Evolutionary conservation across 1,284 basidiomycete species (phyloP), one percentile per base, ranked within the genome.

Genomic region (Rhodotorula sp.): DNA sequence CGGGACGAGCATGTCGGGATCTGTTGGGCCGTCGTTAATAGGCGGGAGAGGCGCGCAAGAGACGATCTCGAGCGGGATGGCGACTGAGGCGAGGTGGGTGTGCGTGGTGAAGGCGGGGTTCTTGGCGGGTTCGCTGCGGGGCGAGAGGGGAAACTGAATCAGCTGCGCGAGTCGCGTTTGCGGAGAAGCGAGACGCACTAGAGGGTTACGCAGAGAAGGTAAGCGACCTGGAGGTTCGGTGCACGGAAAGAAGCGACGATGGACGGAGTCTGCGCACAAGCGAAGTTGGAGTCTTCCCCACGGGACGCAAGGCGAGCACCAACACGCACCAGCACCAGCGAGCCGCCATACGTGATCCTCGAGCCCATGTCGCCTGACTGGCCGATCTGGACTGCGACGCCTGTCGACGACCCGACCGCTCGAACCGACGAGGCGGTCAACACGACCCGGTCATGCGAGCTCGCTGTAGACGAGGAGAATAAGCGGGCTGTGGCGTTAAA

Each of bases 221-320:
- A 73, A 3, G 60, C 54, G 15, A 75, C 68, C 27, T 62, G 51
- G 10, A 75, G 52, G 44, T 75, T 75, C 11, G 71, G 71, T 4
- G 68, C 69, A 8, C 59, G 30, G 64, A 75, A 75, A 17, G 54
- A 59, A 1, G 69, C 58, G 15, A 66, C 64, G 27, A 73, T 52
- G 2, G 61, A 27, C 10, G 59, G 54, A 4, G 58, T 63, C 68
- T 72, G 53, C 15, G 9, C 10, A 19, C 11, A 27, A 30, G 46
- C 1, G 29, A 15, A 48, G 46, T 59, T 36, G 34, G 11, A 32
- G 34, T 54, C 39, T 44, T 15, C 13, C 39, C 13, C 7, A 44
- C n/a, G n/a, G 39, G 39, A 44, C 11, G 13, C 19, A 44, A 13
- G 19, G 39, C 39, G 39, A 44, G 39, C 39, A 20, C 17, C n/a